phyloP scores from a whole-genome alignment of 768 basidiomycete genomes.

The Amanita molliuscula region DNA sequence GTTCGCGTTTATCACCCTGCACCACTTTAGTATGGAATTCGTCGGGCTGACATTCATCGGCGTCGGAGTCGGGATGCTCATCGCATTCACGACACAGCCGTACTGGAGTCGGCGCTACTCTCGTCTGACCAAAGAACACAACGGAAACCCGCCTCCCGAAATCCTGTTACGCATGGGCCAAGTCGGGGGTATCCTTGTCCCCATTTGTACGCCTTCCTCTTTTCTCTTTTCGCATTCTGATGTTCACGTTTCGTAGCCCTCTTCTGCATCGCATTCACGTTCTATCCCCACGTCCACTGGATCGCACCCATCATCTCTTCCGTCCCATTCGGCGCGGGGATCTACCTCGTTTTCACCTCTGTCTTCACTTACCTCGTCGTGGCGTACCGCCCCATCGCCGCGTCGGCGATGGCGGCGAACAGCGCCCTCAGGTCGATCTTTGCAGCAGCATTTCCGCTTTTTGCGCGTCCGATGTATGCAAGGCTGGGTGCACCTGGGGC shows the following conservation, averaged over 20 bases:
- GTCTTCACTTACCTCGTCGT: conserved; percentile 67
- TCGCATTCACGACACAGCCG: conserved; percentile 43
- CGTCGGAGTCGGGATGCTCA: conserved; percentile 45
- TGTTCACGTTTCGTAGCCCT: conserved; percentile 35
- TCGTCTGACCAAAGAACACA: conserved; percentile 25
- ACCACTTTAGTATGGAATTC: conserved; percentile 37
- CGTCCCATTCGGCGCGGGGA: conserved; percentile 52
- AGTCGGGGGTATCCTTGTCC: conserved; percentile 55
- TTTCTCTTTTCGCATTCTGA: conserved; percentile 17
- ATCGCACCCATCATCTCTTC: conserved; percentile 57
- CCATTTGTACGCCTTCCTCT: conserved; percentile 44
- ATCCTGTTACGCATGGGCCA: conserved; percentile 55
- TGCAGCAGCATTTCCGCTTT: conserved; percentile 53
- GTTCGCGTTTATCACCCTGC: conserved; percentile 37
- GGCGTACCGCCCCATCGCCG: conserved; percentile 54
- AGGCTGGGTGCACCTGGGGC: conserved; percentile 64
- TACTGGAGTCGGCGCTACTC: conserved; percentile 39
- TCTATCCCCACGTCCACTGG: conserved; percentile 42
- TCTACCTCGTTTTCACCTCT: conserved; percentile 61
- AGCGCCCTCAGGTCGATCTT: conserved; percentile 51
- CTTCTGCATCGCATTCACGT: conserved; percentile 55
- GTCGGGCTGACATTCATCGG: conserved; percentile 53
- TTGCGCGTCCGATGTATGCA: conserved; percentile 60
- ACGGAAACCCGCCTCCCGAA: conserved; percentile 52
- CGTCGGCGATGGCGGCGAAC: conserved; percentile 60